A percentile compares a stretch with the other conserved stretches of the same genome.
These are phyloP conservation scores for Saksenaea oblongispora DNA, from an alignment of 371 early-diverging fungal species.

Conservation along the genomic window DNA sequence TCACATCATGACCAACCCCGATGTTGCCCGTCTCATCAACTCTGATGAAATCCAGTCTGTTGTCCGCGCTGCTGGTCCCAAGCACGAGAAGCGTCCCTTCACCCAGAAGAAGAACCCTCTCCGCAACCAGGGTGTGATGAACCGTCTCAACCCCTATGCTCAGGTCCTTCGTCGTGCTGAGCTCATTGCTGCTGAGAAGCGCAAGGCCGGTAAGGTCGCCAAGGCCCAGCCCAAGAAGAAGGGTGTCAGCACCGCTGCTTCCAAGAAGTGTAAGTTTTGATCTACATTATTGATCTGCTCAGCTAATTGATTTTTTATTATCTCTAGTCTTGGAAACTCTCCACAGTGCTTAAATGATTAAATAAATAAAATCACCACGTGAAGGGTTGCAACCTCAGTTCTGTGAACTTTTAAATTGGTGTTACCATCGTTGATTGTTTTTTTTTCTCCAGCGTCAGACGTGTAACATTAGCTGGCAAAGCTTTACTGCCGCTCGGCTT, in stretches of 20 bases:
- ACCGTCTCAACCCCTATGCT: constrained; percentile 97
- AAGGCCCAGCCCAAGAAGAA: constrained; percentile 55
- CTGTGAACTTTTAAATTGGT: not conserved
- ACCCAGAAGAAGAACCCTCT: constrained; percentile 98
- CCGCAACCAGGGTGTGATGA: constrained; percentile 89
- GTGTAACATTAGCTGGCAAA: too few species aligned
- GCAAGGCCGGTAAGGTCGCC: constrained; percentile 64
- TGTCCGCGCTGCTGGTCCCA: constrained; percentile 83
- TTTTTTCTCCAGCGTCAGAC: too few species aligned
- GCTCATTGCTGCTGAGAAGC: constrained; percentile 67
- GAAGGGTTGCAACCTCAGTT: not conserved
- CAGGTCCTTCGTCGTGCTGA: constrained; percentile 86
- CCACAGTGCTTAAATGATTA: constrained; percentile 56
- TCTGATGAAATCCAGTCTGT: constrained; percentile 98
- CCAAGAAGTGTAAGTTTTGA: constrained; percentile 42
- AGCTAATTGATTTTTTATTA: too few species aligned
- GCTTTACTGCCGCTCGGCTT: too few species aligned
- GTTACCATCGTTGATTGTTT: not conserved
- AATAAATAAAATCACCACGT: not conserved
- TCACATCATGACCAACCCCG: constrained; percentile 91
- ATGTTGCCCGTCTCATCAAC: constrained; percentile 96
- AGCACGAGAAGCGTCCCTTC: constrained; percentile 85
- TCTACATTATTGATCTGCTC: too few species aligned
- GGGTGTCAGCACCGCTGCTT: constrained; percentile 44
- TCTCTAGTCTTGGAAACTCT: constrained; percentile 54